Base-by-base conservation (phyloP, 148 eudicot species). In the Persicaria tinctoria region DNA sequence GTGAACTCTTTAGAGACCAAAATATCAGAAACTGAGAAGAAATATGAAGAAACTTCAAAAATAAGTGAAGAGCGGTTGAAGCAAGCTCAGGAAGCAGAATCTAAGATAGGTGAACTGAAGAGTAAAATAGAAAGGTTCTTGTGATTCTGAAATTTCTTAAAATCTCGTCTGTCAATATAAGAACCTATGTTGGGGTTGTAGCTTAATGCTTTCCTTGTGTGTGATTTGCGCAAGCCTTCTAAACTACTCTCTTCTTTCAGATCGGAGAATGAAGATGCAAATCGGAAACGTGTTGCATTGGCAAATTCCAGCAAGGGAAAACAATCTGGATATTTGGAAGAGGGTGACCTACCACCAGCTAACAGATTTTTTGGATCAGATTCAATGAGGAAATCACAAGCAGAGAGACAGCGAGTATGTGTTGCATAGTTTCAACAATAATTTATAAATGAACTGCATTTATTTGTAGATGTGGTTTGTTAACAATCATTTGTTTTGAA, bases 61-160 rank as follows among this genome's bases (percentile, higher is more conserved):
- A 77, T 87, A 60, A 85, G 91, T 80, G 97, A 88, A 83, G 98
- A 91, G 78, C 77, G 86, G 62, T 80, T 88, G 76, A 89, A 84
- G 83, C 96, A 90, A 80, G 87, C 89, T 45, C 75, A 77, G 74
- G 97, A 92, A 27, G 96, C 96, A 73, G 97, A 94, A 79, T 70
- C 91, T 54, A 86, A 82, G 85, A 80, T 90, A 70, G 86, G 86
- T 78, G 85, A 89, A 80, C 76, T 94, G 76, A 92, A 90, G 88
- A 87, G 85, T 59, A 59, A 75, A 56, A 83, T 85, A 86, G 92
- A 92, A 76, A 91, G 91, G 98, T 94, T 77, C 72, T 73, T 68
- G 53, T 48, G 18, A 20, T 17, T 70, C 17, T 17, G 51, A 0
- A 60, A 46, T 78, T 57, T 59, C 38, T 18, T 20, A 32, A 32